Evolutionary conservation across 805 yeast species (phyloP).

Genomic region (Monosporozyma yasuniensis): DNA sequence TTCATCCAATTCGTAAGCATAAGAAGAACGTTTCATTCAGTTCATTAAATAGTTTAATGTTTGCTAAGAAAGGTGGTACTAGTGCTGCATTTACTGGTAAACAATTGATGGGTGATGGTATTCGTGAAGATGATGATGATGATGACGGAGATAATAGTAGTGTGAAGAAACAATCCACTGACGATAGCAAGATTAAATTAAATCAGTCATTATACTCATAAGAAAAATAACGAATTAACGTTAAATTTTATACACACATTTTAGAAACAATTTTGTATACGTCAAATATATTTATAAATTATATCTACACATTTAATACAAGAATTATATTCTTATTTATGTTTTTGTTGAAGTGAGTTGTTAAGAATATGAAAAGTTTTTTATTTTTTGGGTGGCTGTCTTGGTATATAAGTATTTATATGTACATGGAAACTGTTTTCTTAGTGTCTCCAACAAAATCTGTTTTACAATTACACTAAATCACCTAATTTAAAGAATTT

Average conservation of each 20-base stretch:
- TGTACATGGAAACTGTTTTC: not conserved
- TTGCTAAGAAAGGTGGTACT: conserved; percentile 24
- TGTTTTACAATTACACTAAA: not conserved
- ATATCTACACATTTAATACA: not conserved
- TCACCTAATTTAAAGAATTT: conserved; percentile 46
- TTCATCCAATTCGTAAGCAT: conserved; percentile 26
- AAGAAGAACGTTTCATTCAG: conserved; percentile 29
- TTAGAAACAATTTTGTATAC: not conserved
- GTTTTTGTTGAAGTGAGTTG: too few species aligned
- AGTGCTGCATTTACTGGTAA: conserved; percentile 17
- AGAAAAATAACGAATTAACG: not conserved
- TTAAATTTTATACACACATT: not conserved
- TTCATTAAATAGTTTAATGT: conserved; percentile 28
- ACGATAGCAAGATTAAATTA: conserved; percentile 18
- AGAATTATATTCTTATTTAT: not conserved
- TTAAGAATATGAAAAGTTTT: not conserved
- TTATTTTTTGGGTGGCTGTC: not conserved
- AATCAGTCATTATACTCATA: conserved; percentile 26
- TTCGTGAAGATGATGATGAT: conserved; percentile 23
- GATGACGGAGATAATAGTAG: conserved; percentile 3
- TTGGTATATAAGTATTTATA: not conserved
- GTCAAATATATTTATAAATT: not conserved
- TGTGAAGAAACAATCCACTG: not conserved
- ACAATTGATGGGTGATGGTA: conserved; percentile 25
- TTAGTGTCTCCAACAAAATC: not conserved